Evolutionary conservation across 2,329 filamentous ascomycete species (phyloP), one percentile per base, ranked within the genome.

Genomic region (Elsinoe fawcettii): DNA sequence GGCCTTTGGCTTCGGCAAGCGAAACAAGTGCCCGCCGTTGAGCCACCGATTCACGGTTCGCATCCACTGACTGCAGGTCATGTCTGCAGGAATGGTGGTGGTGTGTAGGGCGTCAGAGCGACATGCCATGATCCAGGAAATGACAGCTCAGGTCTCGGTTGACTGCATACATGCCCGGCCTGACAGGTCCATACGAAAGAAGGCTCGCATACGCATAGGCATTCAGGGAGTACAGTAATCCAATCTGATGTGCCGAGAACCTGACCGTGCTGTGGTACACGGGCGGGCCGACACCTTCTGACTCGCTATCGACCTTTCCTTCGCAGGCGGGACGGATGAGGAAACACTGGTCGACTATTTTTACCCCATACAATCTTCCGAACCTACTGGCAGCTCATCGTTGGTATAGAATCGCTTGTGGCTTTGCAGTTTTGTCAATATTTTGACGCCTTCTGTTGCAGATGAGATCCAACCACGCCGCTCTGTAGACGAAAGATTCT

Each of bases 21-120:
- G 49, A 53, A 30, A 53, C 30, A 53, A 53, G 34, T 25, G 49
- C 34, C 25, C 49, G 30, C 49, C 49, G 49, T 39, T 53, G 20
- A 53, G 49, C 49, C 49, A 53, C 34, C 18, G 49, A 53, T 25
- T 53, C 30, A 22, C 30, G 16, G 49, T 53, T 53, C 49, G 49
- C 47, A 51, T 51, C 47, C 30, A 20, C 30, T 12, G 47, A 43
- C 39, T 43, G 16, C 16, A 43, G 41, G 41, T 44, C 8, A 23
- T 44, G 41, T 18, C 11, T 44, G 20, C 14, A n/a, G 34, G 9
- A n/a, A 5, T 37, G 34, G 3, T 9, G 11, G 34, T 37, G 34
- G 34, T 37, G 34, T 37, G 34, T 3, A 37, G 14, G 34, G 34
- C 34, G 5, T 14, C 34, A 37, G 34, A 12, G 34, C 9, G 3